Conservation (phyloP, 345 rosid genomes). For the Arabis hirsuta region DNA sequence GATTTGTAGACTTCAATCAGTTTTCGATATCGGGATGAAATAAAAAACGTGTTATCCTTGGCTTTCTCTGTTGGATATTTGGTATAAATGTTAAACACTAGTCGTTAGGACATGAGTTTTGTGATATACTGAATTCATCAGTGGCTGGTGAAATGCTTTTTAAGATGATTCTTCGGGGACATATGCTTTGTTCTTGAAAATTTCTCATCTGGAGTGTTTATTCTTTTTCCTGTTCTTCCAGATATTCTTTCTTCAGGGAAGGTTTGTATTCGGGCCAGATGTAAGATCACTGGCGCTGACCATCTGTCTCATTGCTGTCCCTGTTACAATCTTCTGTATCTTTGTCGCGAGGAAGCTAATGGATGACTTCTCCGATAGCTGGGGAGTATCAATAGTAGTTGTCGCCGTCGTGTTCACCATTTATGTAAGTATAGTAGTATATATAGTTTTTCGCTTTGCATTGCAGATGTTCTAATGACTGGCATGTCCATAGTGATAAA, state of each 20-base stretch:
- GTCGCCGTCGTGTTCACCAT: slow-evolving; percentile 64
- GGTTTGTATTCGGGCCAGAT: slow-evolving; percentile 98
- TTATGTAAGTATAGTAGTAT: slow-evolving; percentile 52
- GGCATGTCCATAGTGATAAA: background rate
- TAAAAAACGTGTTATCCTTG: background rate
- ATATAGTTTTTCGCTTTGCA: background rate
- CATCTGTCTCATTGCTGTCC: slow-evolving; percentile 81
- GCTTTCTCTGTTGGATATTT: background rate
- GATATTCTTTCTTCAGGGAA: slow-evolving; percentile 88
- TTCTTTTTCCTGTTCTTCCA: slow-evolving; percentile 43
- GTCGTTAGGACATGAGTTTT: background rate
- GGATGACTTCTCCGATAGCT: slow-evolving; percentile 71
- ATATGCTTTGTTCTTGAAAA: background rate
- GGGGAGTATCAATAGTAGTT: slow-evolving; percentile 75
- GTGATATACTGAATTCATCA: background rate
- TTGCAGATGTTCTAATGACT: slow-evolving; percentile 8
- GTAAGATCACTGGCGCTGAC: slow-evolving; percentile 88
- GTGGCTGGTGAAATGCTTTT: background rate
- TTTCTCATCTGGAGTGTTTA: background rate
- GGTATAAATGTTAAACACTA: slow-evolving; percentile 1
- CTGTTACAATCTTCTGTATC: slow-evolving; percentile 74
- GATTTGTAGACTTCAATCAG: background rate
- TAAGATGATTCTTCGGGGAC: background rate
- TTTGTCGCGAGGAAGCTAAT: slow-evolving; percentile 87
- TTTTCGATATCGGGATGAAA: background rate